A percentile compares a stretch with the other conserved stretches of the same genome.
Conservation (phyloP, 495 filamentous ascomycete genomes). For the Hypoxylon lienhwacheense region DNA sequence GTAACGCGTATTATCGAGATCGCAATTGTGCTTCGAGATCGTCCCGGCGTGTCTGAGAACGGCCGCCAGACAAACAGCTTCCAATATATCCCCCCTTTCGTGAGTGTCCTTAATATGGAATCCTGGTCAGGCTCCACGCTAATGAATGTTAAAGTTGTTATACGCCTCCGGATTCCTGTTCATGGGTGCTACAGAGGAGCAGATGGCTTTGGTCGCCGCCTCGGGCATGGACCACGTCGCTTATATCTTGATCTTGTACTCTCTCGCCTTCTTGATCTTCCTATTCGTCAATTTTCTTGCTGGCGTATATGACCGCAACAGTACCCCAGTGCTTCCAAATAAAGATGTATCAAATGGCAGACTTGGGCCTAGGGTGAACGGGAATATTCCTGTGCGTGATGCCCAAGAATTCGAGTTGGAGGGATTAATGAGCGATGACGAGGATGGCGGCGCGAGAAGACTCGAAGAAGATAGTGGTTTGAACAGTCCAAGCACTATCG, state of each 20-base stretch:
- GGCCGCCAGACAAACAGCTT: slow-evolving; percentile 73
- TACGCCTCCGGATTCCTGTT: slow-evolving; percentile 95
- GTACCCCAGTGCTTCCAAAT: slow-evolving; percentile 32
- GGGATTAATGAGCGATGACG: slow-evolving; percentile 84
- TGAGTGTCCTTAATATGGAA: slow-evolving; percentile 49
- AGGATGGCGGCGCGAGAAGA: slow-evolving; percentile 51
- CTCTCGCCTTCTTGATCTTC: slow-evolving; percentile 85
- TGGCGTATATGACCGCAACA: slow-evolving; percentile 70
- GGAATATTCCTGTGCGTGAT: slow-evolving; percentile 63
- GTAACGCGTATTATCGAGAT: slow-evolving; percentile 86
- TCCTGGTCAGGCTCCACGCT: slow-evolving; percentile 11
- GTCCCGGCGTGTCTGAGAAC: slow-evolving; percentile 58
- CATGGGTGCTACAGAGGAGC: slow-evolving; percentile 96
- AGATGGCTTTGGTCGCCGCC: slow-evolving; percentile 74
- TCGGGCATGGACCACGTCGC: slow-evolving; percentile 83
- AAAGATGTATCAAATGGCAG: slow-evolving; percentile 39
- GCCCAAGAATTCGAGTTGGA: slow-evolving; percentile 91
- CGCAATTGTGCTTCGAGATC: slow-evolving; percentile 79
- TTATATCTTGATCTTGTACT: slow-evolving; percentile 89
- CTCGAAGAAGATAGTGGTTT: slow-evolving; percentile 37
- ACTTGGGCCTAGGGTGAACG: slow-evolving; percentile 53
- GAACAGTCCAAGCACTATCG: slow-evolving; percentile 45
- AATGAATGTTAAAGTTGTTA: slow-evolving; percentile 62
- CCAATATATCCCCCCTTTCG: slow-evolving; percentile 88
- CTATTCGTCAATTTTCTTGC: slow-evolving; percentile 85